These are phyloP conservation scores for Cymbopogon flexuosus DNA, from an alignment of 202 grass and related monocot species.

Conservation along the genomic window DNA sequence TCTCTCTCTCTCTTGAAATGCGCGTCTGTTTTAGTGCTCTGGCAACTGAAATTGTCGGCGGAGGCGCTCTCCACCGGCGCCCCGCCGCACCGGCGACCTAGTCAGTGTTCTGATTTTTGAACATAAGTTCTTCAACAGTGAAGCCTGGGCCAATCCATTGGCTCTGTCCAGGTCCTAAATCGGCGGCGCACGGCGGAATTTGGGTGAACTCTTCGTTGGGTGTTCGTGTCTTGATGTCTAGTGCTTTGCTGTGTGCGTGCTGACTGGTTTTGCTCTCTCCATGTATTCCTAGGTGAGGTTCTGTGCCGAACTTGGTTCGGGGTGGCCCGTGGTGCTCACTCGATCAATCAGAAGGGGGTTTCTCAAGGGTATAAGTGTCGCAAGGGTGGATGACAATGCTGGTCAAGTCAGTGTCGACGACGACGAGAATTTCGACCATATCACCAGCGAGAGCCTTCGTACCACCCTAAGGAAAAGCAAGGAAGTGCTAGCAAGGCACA, in stretches of 20 bases:
- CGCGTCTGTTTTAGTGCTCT: background rate
- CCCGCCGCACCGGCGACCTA: background rate
- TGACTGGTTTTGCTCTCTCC: background rate
- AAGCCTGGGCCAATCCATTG: background rate
- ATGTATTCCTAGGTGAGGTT: slow-evolving; percentile 33
- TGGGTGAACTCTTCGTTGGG: background rate
- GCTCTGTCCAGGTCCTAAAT: background rate
- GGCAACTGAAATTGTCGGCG: background rate
- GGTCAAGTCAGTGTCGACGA: slow-evolving; percentile 17
- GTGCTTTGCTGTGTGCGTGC: background rate
- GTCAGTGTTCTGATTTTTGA: background rate
- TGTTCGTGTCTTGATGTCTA: background rate
- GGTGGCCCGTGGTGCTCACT: slow-evolving; percentile 18
- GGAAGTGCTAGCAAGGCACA: slow-evolving; percentile 72
- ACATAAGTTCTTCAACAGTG: background rate
- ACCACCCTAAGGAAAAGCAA: slow-evolving; percentile 62
- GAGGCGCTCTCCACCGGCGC: too few relatives aligned
- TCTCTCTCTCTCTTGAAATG: background rate
- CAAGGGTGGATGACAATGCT: background rate
- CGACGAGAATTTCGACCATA: slow-evolving; percentile 17
- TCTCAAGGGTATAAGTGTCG: slow-evolving; percentile 36
- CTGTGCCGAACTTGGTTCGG: background rate
- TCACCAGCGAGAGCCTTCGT: slow-evolving; percentile 54
- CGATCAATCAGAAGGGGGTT: slow-evolving; percentile 26
- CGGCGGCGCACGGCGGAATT: background rate